phyloP scores from a whole-genome alignment of 192 early-diverging fungal species.

The Gigaspora rosea region DNA sequence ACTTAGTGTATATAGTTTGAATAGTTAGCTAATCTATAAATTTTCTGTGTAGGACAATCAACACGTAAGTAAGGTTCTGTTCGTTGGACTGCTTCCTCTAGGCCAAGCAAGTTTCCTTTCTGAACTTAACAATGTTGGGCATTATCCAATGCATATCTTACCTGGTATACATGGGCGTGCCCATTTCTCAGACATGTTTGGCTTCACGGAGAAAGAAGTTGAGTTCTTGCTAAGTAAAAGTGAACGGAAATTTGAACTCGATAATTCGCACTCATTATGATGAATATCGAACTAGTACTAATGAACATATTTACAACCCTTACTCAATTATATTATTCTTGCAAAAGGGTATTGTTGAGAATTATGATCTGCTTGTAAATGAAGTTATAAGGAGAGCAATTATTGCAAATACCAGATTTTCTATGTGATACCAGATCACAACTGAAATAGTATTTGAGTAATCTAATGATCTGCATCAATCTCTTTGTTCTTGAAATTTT shows the following conservation, averaged over 20 bases:
- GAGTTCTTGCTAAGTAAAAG: background rate
- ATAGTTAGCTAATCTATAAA: background rate
- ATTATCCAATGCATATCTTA: slow-evolving; percentile 9
- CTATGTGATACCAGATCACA: too few relatives aligned
- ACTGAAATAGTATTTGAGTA: too few relatives aligned
- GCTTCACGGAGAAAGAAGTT: slow-evolving; percentile 22
- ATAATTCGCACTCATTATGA: background rate
- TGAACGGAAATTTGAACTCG: background rate
- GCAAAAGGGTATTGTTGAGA: background rate
- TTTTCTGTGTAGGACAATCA: slow-evolving; percentile 11
- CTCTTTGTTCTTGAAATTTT: too few relatives aligned
- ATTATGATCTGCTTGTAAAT: too few relatives aligned
- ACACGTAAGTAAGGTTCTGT: background rate
- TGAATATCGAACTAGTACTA: slow-evolving; percentile 19
- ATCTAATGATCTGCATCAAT: too few relatives aligned
- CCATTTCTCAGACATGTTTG: background rate
- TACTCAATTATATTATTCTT: slow-evolving; percentile 6
- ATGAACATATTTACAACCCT: slow-evolving; percentile 1
- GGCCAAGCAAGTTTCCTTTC: slow-evolving; percentile 13
- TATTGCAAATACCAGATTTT: too few relatives aligned
- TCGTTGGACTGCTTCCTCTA: slow-evolving; percentile 1
- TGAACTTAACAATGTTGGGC: background rate
- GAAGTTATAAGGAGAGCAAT: too few relatives aligned
- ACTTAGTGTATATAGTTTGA: too few relatives aligned
- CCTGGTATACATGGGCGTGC: background rate